Conservation (phyloP, 106 monocot genomes). For the Dendrobium chrysotoxum region DNA sequence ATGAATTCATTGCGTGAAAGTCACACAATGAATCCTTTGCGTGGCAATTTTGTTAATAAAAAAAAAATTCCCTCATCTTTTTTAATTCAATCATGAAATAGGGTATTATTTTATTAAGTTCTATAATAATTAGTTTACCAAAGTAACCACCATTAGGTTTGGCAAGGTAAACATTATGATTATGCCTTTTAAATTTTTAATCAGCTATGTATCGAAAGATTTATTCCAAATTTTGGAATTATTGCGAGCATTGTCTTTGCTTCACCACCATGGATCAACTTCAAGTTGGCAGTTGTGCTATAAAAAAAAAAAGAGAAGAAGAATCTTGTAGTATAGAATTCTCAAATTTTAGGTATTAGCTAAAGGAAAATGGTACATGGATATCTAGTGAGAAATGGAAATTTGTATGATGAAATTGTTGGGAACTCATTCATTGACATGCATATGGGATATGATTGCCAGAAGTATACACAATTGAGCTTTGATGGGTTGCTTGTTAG, state of each 20-base stretch:
- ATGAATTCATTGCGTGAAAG: too few relatives aligned
- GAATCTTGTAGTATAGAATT: constrained; percentile 34
- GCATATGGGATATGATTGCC: constrained; percentile 54
- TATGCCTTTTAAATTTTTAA: constrained; percentile 13
- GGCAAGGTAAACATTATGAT: constrained; percentile 19
- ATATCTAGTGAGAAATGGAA: constrained; percentile 34
- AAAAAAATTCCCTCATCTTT: constrained; percentile 20
- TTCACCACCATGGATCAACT: constrained; percentile 6
- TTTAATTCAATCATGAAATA: constrained; percentile 21
- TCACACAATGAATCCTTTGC: too few relatives aligned
- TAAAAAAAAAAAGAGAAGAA: constrained; percentile 29
- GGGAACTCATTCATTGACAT: constrained; percentile 55
- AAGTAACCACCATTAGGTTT: neutral
- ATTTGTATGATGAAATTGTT: constrained; percentile 20
- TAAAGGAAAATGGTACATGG: constrained; percentile 49
- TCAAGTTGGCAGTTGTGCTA: constrained; percentile 24
- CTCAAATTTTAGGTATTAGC: constrained; percentile 31
- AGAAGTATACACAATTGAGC: constrained; percentile 22
- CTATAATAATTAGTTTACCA: constrained; percentile 32
- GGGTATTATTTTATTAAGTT: constrained; percentile 31
- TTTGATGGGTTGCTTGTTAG: constrained; percentile 31
- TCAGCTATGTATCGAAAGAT: constrained; percentile 17
- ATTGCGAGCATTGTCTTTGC: constrained; percentile 18
- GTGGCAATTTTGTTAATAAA: too few relatives aligned
- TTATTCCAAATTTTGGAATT: constrained; percentile 16